Evolutionary conservation across 176 grass and related monocot genomes (phyloP), one percentile per base, ranked within the genome.

Genomic region (Musa acuminata): DNA sequence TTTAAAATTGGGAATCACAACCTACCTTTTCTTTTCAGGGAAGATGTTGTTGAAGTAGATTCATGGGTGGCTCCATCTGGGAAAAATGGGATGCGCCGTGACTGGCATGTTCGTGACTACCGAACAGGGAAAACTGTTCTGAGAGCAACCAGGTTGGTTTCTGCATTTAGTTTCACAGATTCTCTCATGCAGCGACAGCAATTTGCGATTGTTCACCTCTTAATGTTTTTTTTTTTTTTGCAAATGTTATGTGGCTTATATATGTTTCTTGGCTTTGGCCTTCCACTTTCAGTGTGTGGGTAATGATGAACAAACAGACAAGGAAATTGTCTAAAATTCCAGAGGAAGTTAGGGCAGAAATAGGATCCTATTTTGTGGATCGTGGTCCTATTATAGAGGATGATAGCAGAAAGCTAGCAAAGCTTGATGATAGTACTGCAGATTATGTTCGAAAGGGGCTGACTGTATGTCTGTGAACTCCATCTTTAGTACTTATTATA

Each of bases 11-110:
- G 49, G 52, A 66, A 68, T 72, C 10, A 13, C 0, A 63, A 66
- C 4, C 62, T 72, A 24, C 25, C 0, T 27, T 27, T 72, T 77
- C 55, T 82, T 83, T 89, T 27, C 79, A 99, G 96, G 96, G 91
- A 87, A 70, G 96, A 99, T 86, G 79, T 92, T 83, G 88, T 99
- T 76, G 78, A 99, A 88, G 84, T 95, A 72, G 96, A 99, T 79
- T 91, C 96, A 69, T 99, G 96, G 96, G 96, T 99, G 62, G 86
- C 84, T 86, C 79, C 86, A 65, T 92, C 91, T 54, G 96, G 96
- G 13, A 99, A 99, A 91, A 99, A 99, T 74, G 91, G 96, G 55
- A 99, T 99, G 96, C 91, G 88, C 68, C 88, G 96, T 82, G 96
- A 99, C 79, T 99, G 96, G 96, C 88, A 94, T 87, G 86, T 91